These are phyloP conservation scores for Clonostachys rosea DNA, from an alignment of 2,329 filamentous ascomycete genomes.

Conservation along the genomic window DNA sequence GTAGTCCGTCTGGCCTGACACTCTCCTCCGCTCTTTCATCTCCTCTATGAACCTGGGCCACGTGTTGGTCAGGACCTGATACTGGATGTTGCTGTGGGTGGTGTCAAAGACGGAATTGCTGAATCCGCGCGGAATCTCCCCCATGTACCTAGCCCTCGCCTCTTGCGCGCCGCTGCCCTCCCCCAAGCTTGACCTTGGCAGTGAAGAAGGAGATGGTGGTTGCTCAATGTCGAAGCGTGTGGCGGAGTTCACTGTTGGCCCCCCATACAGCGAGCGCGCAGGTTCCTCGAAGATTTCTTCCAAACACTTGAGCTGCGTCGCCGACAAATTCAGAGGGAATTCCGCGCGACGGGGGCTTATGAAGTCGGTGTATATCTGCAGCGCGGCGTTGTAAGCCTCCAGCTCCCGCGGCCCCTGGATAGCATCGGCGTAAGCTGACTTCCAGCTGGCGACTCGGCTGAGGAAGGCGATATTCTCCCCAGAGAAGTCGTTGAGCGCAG, in stretches of 20 bases:
- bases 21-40: neutral
- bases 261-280: slow-evolving; percentile 37
- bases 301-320: slow-evolving; percentile 47
- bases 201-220: slow-evolving; percentile 10
- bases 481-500: slow-evolving; percentile 62
- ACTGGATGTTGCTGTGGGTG: slow-evolving; percentile 57
- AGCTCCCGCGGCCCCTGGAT: slow-evolving; percentile 31
- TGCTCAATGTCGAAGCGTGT: slow-evolving; percentile 34
- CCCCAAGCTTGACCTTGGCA: neutral
- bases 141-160: slow-evolving; percentile 24
- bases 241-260: slow-evolving; percentile 30
- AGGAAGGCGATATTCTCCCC: slow-evolving; percentile 69
- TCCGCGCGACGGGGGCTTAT: slow-evolving; percentile 56
- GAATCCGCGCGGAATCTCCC: slow-evolving; percentile 42
- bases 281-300: slow-evolving; percentile 52
- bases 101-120: slow-evolving; percentile 49
- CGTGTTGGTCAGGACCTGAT: slow-evolving; percentile 64
- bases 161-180: slow-evolving; percentile 8
- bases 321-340: slow-evolving; percentile 64
- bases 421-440: slow-evolving; percentile 12
- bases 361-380: slow-evolving; percentile 58
- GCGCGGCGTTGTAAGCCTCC: slow-evolving; percentile 43
- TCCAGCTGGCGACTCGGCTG: slow-evolving; percentile 43
- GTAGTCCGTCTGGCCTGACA: no score
- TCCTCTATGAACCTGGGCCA: slow-evolving; percentile 54